Evolutionary conservation across 75 land plant genomes (phyloP).

Genomic region (Pinus tabuliformis): DNA sequence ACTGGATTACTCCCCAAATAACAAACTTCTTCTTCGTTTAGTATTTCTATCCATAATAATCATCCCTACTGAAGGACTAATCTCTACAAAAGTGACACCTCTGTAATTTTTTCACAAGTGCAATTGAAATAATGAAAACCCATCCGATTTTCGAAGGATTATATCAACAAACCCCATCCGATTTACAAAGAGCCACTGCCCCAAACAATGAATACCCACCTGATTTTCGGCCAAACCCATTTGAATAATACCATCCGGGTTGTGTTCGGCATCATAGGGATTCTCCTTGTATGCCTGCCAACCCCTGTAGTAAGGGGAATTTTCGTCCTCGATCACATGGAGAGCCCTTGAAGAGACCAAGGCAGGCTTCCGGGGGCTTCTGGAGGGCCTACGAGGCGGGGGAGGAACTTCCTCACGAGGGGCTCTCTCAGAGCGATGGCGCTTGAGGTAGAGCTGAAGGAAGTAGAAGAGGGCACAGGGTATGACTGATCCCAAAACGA

Average conservation of each 20-base stretch:
- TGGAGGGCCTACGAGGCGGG: neutral
- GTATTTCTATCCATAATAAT: too few relatives aligned
- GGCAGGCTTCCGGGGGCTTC: slow-evolving; percentile 30
- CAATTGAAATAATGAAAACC: neutral
- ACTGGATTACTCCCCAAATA: neutral
- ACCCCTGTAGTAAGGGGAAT: slow-evolving; percentile 48
- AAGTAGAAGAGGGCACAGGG: slow-evolving; percentile 89
- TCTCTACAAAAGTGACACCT: too few relatives aligned
- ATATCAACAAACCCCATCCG: neutral
- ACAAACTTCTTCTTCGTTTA: neutral
- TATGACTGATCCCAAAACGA: slow-evolving; percentile 72
- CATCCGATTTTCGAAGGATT: neutral
- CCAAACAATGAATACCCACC: slow-evolving; percentile 28
- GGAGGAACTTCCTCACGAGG: slow-evolving; percentile 13
- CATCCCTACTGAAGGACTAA: too few relatives aligned
- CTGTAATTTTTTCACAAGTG: neutral
- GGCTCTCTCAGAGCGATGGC: slow-evolving; percentile 27
- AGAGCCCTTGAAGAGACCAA: slow-evolving; percentile 40
- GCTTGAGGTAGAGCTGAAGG: slow-evolving; percentile 69
- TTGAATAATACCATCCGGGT: slow-evolving; percentile 82
- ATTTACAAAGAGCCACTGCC: neutral
- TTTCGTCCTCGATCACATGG: slow-evolving; percentile 21
- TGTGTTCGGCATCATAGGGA: slow-evolving; percentile 45
- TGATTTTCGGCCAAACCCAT: slow-evolving; percentile 77
- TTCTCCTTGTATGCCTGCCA: slow-evolving; percentile 36